Conservation (phyloP, 164 flowering plant genomes). For the Magnolia changhungtana region DNA sequence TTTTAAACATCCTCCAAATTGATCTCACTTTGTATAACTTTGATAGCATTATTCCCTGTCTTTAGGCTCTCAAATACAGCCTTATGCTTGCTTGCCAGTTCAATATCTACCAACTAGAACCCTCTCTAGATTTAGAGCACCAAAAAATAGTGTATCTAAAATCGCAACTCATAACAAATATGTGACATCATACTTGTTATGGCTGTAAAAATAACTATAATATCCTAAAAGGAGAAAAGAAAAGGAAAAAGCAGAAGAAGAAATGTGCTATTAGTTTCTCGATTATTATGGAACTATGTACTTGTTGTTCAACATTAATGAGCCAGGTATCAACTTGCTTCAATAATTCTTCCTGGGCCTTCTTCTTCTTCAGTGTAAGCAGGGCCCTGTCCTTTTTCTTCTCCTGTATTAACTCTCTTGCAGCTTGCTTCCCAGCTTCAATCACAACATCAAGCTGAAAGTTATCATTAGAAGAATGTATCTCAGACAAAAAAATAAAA, state of each 20-base stretch:
- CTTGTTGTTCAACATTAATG: slow-evolving; percentile 92
- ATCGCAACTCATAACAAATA: not conserved
- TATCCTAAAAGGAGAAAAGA: not conserved
- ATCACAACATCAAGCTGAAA: slow-evolving; percentile 79
- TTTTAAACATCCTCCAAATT: slow-evolving; percentile 92
- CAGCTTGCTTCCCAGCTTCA: slow-evolving; percentile 98
- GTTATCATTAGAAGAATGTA: not conserved
- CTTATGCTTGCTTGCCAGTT: slow-evolving; percentile 87
- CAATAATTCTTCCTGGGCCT: slow-evolving; percentile 79
- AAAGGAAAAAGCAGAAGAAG: not conserved
- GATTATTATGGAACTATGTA: slow-evolving; percentile 24
- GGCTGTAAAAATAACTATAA: not conserved
- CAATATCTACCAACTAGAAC: slow-evolving; percentile 87
- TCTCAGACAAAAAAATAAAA: not conserved
- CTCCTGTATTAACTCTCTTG: slow-evolving; percentile 77
- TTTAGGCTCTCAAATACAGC: slow-evolving; percentile 92
- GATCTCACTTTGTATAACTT: slow-evolving; percentile 89
- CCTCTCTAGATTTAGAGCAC: not conserved
- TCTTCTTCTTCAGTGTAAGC: slow-evolving; percentile 90
- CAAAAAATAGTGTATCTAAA: slow-evolving; percentile 9
- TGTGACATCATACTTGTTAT: not conserved
- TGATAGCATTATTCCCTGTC: slow-evolving; percentile 74
- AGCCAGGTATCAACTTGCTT: slow-evolving; percentile 95
- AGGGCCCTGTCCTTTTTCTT: slow-evolving; percentile 95
- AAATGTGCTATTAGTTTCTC: not conserved